These are phyloP conservation scores for Jamesozyma lodderae DNA, from an alignment of 805 yeast species.

Conservation along the genomic window DNA sequence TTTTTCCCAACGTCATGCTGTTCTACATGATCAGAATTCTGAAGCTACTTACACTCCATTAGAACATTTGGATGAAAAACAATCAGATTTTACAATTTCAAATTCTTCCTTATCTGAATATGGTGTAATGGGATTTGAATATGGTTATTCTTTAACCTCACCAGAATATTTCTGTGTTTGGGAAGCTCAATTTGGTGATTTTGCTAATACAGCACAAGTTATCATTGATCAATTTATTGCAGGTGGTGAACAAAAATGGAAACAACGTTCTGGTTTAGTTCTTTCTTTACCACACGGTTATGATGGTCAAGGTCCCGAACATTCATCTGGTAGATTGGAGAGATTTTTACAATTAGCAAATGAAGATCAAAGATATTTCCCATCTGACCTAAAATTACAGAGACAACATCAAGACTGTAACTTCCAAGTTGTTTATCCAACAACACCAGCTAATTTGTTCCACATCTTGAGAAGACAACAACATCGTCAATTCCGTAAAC, in stretches of 20 bases:
- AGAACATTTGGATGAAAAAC: slow-evolving; percentile 66
- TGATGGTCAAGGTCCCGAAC: slow-evolving; percentile 99
- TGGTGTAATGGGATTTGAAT: slow-evolving; percentile 99
- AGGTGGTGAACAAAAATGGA: slow-evolving; percentile 97
- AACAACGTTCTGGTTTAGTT: slow-evolving; percentile 94
- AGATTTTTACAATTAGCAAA: slow-evolving; percentile 92
- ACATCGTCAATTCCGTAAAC: slow-evolving; percentile 97
- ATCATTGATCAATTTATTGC: slow-evolving; percentile 94
- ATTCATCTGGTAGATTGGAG: slow-evolving; percentile 95
- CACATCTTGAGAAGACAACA: slow-evolving; percentile 96
- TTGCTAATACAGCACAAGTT: slow-evolving; percentile 98
- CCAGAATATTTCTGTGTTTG: slow-evolving; percentile 96
- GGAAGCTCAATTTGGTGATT: slow-evolving; percentile 99
- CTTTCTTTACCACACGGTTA: slow-evolving; percentile 97
- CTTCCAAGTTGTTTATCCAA: slow-evolving; percentile 96
- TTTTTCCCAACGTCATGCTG: slow-evolving; percentile 98
- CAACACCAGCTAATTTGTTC: slow-evolving; percentile 95
- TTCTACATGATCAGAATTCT: slow-evolving; percentile 87
- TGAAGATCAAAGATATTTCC: slow-evolving; percentile 94
- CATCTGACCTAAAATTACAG: slow-evolving; percentile 75
- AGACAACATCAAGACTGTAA: slow-evolving; percentile 99
- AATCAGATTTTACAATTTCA: slow-evolving; percentile 78
- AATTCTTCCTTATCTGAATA: slow-evolving; percentile 96
- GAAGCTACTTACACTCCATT: slow-evolving; percentile 82
- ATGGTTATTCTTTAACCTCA: slow-evolving; percentile 94